phyloP scores from a whole-genome alignment of 768 basidiomycete species.

The Russula sp. region DNA sequence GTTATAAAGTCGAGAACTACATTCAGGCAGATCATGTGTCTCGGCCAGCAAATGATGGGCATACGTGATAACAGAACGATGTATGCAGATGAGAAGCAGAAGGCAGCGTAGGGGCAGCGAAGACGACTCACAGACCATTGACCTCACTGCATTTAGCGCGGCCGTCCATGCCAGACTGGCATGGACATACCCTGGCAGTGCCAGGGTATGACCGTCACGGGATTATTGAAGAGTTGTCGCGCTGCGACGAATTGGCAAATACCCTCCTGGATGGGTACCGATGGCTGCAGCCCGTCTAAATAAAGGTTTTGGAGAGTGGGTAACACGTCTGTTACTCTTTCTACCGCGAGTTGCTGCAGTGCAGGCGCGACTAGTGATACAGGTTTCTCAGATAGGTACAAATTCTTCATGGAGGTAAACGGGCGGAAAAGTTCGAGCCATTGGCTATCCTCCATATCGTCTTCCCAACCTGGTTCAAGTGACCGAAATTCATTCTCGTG shows the following conservation, averaged over 20 bases:
- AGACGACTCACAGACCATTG: too few species aligned
- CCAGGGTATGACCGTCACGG: too few species aligned
- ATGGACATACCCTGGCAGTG: too few species aligned
- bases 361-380: not conserved
- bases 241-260: not conserved
- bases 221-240: too few species aligned
- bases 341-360: not conserved
- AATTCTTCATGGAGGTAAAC: not conserved
- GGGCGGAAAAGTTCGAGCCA: not conserved
- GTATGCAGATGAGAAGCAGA: too few species aligned
- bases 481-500: not conserved
- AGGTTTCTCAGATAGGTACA: not conserved
- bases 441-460: not conserved
- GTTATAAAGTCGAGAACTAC: too few species aligned
- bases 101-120: too few species aligned
- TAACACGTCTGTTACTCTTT: not conserved
- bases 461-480: not conserved
- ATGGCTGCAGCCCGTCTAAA: not conserved
- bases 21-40: too few species aligned
- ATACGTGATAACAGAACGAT: too few species aligned
- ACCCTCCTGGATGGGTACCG: not conserved
- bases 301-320: not conserved
- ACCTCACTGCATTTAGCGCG: too few species aligned
- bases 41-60: too few species aligned
- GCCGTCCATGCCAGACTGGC: too few species aligned